Base-by-base conservation (phyloP, 2,329 filamentous ascomycete species). In the Graphilbum sp. region DNA sequence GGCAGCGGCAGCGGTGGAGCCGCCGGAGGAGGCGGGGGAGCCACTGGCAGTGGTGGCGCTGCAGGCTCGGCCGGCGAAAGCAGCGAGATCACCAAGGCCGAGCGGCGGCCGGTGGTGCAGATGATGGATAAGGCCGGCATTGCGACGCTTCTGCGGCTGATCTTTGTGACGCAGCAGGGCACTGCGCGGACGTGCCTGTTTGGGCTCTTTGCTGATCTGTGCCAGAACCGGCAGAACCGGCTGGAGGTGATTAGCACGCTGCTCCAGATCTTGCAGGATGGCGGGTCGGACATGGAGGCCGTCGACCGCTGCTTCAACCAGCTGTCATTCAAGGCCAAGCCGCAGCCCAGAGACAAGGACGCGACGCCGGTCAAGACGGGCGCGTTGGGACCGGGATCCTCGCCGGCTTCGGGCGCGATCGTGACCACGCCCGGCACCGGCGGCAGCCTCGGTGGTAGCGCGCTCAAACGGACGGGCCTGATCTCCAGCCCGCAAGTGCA, bases 81-180 rank as follows among this genome's bases (percentile, higher is more conserved):
- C 12, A 18, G 39, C 39, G 37, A 23, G 15, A 11, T 12, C 16
- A 27, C 39, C 4, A 88, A 86, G 60, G 60, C 67, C 29, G 79
- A 81, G 50, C 76, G 83, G 41, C 80, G 82, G 43, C 78, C 84
- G 18, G 81, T 92, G 41, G 82, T 94, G 19, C 90, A 98, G 54
- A 94, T 98, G 80, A 72, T 98, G 23, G 90, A 98, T 57, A 95
- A 94, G 59, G 72, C 87, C 34, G 90, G 92, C 20, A 79, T 98
- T 46, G 90, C 92, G 20, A 96, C 90, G n/a, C 64, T 98, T 25
- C 68, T 98, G 32, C 83, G 92, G n/a, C 70, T 98, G 10, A 95
- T 98, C 88, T 98, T 98, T 55, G 86, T 96, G 49, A 81, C 84
- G 35, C 84, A 95, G 47, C 83, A 88, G 46, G 84, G 83, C 18